Percentiles rank a stretch among this genome's conserved stretches.
Conservation (phyloP, 345 rosid genomes). For the Eucalyptus curtisii region DNA sequence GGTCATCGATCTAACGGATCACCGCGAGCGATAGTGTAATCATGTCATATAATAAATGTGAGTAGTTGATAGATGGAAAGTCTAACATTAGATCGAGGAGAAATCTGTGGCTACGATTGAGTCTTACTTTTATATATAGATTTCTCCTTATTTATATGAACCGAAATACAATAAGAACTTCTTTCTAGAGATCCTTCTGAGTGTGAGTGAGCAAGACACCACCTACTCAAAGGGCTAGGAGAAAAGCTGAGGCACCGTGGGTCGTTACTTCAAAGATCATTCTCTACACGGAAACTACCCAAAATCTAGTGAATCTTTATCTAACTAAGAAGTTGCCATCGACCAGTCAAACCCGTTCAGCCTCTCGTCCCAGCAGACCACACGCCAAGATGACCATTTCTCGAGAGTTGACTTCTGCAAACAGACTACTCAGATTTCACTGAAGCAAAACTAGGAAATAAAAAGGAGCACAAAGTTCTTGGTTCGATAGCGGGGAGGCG, state of each 20-base stretch:
- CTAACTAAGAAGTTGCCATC: background rate
- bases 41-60: rapidly evolving
- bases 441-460: background rate
- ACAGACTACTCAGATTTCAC: background rate
- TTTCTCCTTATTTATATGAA: too few species aligned
- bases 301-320: background rate
- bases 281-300: background rate
- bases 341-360: background rate
- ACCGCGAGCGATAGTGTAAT: rapidly evolving
- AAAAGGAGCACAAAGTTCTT: background rate
- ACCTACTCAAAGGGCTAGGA: background rate
- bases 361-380: background rate
- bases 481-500: background rate
- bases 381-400: background rate
- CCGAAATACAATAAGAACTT: too few species aligned
- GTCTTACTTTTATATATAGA: too few species aligned
- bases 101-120: rapidly evolving
- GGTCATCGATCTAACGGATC: rapidly evolving
- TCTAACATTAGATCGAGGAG: too few species aligned
- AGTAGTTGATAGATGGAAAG: too few species aligned
- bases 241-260: background rate
- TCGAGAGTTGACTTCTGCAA: background rate
- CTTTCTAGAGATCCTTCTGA: too few species aligned
- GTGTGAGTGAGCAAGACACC: background rate
- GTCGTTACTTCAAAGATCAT: background rate